Evolutionary conservation across 306 rosid species (phyloP).

Genomic region (Dicorynia guianensis): DNA sequence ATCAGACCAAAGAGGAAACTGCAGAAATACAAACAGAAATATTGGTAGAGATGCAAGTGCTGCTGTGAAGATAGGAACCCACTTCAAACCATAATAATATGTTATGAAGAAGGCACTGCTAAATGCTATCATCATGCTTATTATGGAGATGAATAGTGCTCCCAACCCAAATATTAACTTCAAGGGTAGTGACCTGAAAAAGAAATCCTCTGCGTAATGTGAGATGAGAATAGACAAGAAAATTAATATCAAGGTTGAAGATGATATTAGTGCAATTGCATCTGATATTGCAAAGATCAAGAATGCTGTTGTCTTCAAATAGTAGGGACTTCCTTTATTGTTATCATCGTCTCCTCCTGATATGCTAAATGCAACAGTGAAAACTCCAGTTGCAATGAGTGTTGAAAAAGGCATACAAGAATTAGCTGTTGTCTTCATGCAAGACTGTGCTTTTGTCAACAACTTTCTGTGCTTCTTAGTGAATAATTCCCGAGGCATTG

Average conservation of each 20-base stretch:
- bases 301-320: neutral
- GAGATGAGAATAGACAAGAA: constrained; percentile 41
- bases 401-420: constrained; percentile 46
- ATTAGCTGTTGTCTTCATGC: constrained; percentile 47
- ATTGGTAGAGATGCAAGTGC: constrained; percentile 10
- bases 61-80: constrained; percentile 16
- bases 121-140: constrained; percentile 37
- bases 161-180: constrained; percentile 41
- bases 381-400: constrained; percentile 43
- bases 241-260: constrained; percentile 38
- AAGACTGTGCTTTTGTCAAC: constrained; percentile 36
- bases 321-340: neutral
- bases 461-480: constrained; percentile 31
- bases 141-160: constrained; percentile 34
- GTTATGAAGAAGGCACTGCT: constrained; percentile 30
- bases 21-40: constrained; percentile 12
- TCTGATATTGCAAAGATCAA: constrained; percentile 44
- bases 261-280: constrained; percentile 43
- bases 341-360: constrained; percentile 23
- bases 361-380: constrained; percentile 41
- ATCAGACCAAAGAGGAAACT: constrained; percentile 32
- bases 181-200: constrained; percentile 25
- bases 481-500: constrained; percentile 46
- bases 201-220: constrained; percentile 26
- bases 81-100: neutral